A percentile compares a stretch with the other conserved stretches of the same genome.
phyloP scores from a whole-genome alignment of 805 yeast genomes.

The Tetrapisispora namnaoensis region DNA sequence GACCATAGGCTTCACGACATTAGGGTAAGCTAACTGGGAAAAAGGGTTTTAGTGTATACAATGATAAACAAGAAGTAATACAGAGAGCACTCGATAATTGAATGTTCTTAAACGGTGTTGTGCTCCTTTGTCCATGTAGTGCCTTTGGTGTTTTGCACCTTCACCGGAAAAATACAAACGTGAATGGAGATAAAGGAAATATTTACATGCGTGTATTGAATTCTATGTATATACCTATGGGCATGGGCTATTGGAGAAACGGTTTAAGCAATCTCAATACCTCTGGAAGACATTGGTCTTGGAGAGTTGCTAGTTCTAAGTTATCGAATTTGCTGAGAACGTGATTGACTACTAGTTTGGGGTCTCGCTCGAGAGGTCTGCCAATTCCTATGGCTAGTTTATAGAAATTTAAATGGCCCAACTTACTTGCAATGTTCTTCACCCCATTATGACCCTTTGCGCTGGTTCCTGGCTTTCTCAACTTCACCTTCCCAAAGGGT shows the following conservation, averaged over 20 bases:
- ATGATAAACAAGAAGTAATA: too few relatives aligned
- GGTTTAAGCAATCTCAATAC: neutral
- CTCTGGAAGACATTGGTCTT: constrained; percentile 12
- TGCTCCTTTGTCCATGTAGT: too few relatives aligned
- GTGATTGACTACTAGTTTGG: constrained; percentile 43
- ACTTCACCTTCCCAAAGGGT: constrained; percentile 54
- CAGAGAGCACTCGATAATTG: too few relatives aligned
- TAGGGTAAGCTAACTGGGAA: too few relatives aligned
- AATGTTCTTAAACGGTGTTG: too few relatives aligned
- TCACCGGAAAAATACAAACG: too few relatives aligned
- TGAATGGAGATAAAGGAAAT: too few relatives aligned
- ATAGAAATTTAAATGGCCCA: constrained; percentile 44
- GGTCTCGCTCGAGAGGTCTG: constrained; percentile 32
- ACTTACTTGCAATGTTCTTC: constrained; percentile 39
- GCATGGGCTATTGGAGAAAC: neutral
- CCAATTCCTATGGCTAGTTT: constrained; percentile 74
- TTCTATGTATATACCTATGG: neutral
- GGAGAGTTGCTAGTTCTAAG: constrained; percentile 36
- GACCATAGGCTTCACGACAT: neutral
- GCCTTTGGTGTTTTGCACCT: too few relatives aligned
- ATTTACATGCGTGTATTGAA: neutral
- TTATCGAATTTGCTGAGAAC: constrained; percentile 48
- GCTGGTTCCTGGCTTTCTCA: constrained; percentile 50
- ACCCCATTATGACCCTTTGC: constrained; percentile 83
- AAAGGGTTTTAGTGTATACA: too few relatives aligned